These are phyloP conservation scores for Candida alai DNA, from an alignment of 805 yeast species.

Conservation along the genomic window DNA sequence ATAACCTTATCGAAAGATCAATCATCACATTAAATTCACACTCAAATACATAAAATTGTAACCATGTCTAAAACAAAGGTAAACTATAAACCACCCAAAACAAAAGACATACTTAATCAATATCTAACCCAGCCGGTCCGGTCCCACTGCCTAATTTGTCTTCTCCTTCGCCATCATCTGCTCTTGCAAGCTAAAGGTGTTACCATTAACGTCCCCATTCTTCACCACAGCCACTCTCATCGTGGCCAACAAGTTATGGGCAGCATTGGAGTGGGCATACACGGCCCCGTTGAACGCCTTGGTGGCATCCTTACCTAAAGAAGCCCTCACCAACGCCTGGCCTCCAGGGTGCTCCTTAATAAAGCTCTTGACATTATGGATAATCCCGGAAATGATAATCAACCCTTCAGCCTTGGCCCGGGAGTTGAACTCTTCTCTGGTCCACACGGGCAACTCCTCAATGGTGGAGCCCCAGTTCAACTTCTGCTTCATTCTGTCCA, in stretches of 20 bases:
- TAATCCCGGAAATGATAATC: constrained; percentile 72
- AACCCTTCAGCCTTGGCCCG: constrained; percentile 53
- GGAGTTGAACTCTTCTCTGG: constrained; percentile 54
- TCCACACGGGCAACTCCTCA: constrained; percentile 70
- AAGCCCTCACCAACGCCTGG: constrained; percentile 62
- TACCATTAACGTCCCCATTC: constrained; percentile 55
- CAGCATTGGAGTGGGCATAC: constrained; percentile 81
- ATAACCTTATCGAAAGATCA: too few species aligned
- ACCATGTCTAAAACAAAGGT: background rate
- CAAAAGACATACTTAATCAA: background rate
- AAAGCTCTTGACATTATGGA: constrained; percentile 68
- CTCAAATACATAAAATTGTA: too few species aligned
- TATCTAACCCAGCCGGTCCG: too few species aligned
- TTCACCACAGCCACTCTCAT: constrained; percentile 79
- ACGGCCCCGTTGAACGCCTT: constrained; percentile 85
- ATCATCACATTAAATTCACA: too few species aligned
- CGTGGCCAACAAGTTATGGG: constrained; percentile 75
- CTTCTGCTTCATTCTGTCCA: constrained; percentile 56
- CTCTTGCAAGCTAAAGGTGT: constrained; percentile 53
- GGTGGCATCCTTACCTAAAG: constrained; percentile 79
- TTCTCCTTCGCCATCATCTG: constrained; percentile 37
- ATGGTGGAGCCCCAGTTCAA: constrained; percentile 76
- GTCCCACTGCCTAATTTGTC: constrained; percentile 5
- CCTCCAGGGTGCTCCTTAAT: constrained; percentile 85
- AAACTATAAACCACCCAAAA: background rate